Base-by-base conservation (phyloP, 306 rosid species). In the Rosa multiflora region DNA sequence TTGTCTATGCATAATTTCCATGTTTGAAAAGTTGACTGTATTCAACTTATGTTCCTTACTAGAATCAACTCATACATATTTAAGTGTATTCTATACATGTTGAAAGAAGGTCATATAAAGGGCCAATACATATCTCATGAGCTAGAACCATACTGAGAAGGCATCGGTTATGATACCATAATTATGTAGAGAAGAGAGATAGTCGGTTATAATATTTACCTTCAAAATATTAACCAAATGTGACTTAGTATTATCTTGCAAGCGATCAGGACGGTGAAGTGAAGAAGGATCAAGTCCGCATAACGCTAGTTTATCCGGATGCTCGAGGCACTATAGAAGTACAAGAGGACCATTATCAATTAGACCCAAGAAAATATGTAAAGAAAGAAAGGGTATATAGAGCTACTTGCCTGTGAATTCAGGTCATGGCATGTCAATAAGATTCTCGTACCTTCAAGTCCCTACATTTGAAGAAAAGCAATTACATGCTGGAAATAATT, bases 231-330 rank as follows among this genome's bases (percentile, higher is more conserved):
- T 94, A 85, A 91, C 86, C 76, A 90, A 85, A 73, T 90, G 89
- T 74, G 88, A 48, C 71, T 87, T 90, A 14, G 86, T 43, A 78
- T 86, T 85, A 89, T 94, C 96, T 82, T 92, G 93, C 72, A 94
- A 88, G 79, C 98, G 97, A 83, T 94, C 98, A 80, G 91, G 89
- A 6, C 87, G 91, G 81, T 92, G 89, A 85, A 94, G 98, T 29
- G 84, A 83, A 64, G 62, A 73, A 77, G 94, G 93, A 87, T 94
- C 97, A 73, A 92, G 97, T 66, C 98, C 98, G 76, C 97, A 92
- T 79, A 92, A 85, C 73, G 90, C 92, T 73, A 94, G 80, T 81
- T 94, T 92, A 59, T 87, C 93, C 18, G 96, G 97, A 71, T 86
- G 83, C 80, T 77, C 92, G 21, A 87, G 91, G 78, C 86, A 76